These are phyloP conservation scores for Aspergillus flavus DNA, from an alignment of 2,329 filamentous ascomycete species.

Conservation along the genomic window DNA sequence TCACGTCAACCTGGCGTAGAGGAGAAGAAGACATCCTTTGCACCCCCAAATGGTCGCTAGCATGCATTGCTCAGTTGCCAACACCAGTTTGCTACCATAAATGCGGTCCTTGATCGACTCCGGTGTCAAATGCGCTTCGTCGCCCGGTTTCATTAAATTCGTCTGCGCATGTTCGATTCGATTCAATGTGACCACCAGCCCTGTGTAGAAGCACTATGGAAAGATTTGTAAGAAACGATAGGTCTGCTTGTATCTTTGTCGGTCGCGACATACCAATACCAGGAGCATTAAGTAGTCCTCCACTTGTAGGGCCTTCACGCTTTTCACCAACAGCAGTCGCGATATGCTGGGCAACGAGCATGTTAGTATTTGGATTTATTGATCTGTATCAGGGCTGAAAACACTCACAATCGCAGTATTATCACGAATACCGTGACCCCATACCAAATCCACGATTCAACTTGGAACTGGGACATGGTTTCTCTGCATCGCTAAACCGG, in stretches of 20 bases:
- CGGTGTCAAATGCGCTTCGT: not conserved
- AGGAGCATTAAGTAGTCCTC: not conserved
- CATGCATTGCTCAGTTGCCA: slow-evolving; percentile 2
- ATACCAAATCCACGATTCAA: slow-evolving; percentile 4
- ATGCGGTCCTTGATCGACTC: not conserved
- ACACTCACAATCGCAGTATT: not conserved
- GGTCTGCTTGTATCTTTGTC: not conserved
- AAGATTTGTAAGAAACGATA: not conserved
- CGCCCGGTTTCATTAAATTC: not conserved
- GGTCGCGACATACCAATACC: not conserved
- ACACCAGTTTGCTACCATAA: not conserved
- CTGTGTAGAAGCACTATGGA: not conserved
- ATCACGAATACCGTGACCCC: not conserved
- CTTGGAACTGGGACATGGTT: not conserved
- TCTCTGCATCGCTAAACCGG: not conserved
- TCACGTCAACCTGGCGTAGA: slow-evolving; percentile 3
- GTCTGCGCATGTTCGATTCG: slow-evolving; percentile 1
- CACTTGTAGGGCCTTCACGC: not conserved
- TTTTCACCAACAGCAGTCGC: not conserved
- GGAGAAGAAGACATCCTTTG: not conserved
- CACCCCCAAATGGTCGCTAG: not conserved
- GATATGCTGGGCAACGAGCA: not conserved
- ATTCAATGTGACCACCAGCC: not conserved
- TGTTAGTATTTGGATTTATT: not conserved
- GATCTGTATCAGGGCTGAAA: not conserved